A percentile compares a stretch with the other conserved stretches of the same genome.
Conservation (phyloP, 345 rosid genomes). For the Rhodamnia argentea region DNA sequence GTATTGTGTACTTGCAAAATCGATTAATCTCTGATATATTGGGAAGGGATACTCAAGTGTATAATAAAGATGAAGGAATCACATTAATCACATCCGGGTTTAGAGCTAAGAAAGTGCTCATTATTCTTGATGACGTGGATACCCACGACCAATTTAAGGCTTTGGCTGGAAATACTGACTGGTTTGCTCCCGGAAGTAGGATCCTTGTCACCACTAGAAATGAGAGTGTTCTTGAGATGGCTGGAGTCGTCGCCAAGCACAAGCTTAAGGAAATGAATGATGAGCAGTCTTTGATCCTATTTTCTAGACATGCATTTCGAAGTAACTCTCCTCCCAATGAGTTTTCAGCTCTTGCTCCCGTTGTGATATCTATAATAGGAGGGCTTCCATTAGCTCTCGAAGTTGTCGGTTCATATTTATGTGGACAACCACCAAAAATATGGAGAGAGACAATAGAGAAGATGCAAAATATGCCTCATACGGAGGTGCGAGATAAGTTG, state of each 20-base stretch:
- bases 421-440: rapidly evolving
- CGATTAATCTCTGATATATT: background rate
- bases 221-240: background rate
- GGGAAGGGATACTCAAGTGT: background rate
- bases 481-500: rapidly evolving
- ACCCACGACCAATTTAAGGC: background rate
- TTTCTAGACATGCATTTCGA: background rate
- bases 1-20: background rate
- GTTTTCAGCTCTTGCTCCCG: background rate
- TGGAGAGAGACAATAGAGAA: rapidly evolving
- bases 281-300: background rate
- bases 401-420: too few relatives aligned
- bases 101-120: too few relatives aligned
- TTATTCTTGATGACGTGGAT: background rate
- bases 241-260: background rate
- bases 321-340: background rate
- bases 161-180: background rate
- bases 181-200: background rate
- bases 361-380: background rate
- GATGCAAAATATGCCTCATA: background rate
- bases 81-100: background rate
- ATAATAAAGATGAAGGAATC: background rate
- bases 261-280: background rate
- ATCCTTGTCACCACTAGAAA: background rate
- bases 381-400: background rate